These are phyloP conservation scores for Geranium rotundifolium DNA, from an alignment of 345 rosid genomes.

Conservation along the genomic window DNA sequence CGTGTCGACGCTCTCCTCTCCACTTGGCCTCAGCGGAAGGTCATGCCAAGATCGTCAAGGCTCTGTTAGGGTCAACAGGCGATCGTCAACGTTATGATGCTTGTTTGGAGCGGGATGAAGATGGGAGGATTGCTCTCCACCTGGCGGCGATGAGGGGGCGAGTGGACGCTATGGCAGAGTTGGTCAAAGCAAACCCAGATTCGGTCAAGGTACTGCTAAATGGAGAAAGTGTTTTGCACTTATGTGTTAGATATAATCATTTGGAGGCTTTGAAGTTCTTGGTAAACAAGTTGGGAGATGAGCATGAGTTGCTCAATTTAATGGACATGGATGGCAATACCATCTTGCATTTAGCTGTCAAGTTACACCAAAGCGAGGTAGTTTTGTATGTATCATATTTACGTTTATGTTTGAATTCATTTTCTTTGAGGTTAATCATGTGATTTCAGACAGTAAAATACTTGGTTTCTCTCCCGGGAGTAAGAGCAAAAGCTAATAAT, in stretches of 20 bases:
- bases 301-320: conserved; percentile 2
- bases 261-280: neutral
- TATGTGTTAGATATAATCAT: neutral
- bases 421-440: too few relatives aligned
- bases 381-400: too few relatives aligned
- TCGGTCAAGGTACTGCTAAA: neutral
- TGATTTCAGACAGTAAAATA: too few relatives aligned
- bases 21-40: conserved; percentile 21
- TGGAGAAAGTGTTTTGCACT: conserved; percentile 1
- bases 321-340: neutral
- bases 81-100: neutral
- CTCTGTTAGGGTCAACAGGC: conserved; percentile 1
- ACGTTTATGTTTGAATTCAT: too few relatives aligned
- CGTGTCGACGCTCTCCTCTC: conserved; percentile 13
- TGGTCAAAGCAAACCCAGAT: neutral
- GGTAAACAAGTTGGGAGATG: neutral
- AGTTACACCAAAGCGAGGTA: conserved; percentile 7
- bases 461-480: too few relatives aligned
- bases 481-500: too few relatives aligned
- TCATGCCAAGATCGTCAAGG: conserved; percentile 7
- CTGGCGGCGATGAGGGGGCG: conserved; percentile 14
- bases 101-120: conserved; percentile 6
- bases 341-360: conserved; percentile 14
- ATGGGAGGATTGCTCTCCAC: conserved; percentile 20
- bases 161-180: conserved; percentile 9